Evolutionary conservation across 2,329 filamentous ascomycete genomes (phyloP).

Genomic region (Diaporthe velutina): DNA sequence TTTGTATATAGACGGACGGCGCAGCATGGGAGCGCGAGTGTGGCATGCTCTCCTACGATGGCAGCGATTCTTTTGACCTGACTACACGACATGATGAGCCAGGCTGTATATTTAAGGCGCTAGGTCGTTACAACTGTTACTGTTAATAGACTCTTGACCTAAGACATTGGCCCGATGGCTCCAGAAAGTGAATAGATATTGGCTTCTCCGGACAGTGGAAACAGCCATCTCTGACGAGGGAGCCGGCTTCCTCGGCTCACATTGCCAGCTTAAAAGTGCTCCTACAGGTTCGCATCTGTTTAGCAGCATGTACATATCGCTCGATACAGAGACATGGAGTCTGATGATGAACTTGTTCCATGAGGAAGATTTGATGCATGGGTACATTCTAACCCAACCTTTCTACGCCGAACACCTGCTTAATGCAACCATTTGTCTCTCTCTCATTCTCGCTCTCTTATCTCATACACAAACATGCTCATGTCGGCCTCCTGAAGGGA

Average conservation of each 20-base stretch:
- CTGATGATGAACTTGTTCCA: not conserved
- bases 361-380: not conserved
- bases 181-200: not conserved
- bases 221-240: no score
- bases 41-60: slow-evolving; percentile 13
- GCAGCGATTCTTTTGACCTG: slow-evolving; percentile 17
- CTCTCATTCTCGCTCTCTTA: no score
- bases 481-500: slow-evolving; percentile 63
- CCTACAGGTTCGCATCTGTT: not conserved
- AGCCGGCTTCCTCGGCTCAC: not conserved
- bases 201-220: not conserved
- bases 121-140: slow-evolving; percentile 10
- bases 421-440: not conserved
- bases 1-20: slow-evolving; percentile 32
- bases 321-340: not conserved
- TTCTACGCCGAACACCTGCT: slow-evolving; percentile 6
- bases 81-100: not conserved
- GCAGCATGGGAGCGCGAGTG: slow-evolving; percentile 4
- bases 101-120: slow-evolving; percentile 11
- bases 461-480: not conserved
- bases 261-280: not conserved
- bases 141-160: slow-evolving; percentile 22
- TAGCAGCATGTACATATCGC: not conserved
- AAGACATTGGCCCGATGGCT: not conserved
- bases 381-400: not conserved